Evolutionary conservation across 345 rosid genomes (phyloP).

Genomic region (Psidium friedrichsthalianum): DNA sequence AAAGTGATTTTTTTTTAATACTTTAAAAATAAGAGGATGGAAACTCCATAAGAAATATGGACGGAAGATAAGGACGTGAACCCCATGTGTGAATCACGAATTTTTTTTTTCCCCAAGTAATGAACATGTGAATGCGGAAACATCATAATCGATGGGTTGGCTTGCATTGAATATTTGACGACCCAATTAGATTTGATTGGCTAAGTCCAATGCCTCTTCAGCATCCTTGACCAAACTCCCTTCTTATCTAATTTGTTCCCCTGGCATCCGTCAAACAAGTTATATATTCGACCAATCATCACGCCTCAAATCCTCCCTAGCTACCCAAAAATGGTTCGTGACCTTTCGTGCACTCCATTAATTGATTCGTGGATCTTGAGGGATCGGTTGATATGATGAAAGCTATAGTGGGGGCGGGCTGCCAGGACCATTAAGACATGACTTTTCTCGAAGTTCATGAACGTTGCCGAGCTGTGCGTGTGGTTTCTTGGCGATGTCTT

Average conservation of each 20-base stretch:
- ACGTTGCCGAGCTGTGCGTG: neutral
- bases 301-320: rapidly evolving
- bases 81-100: neutral
- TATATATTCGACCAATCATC: neutral
- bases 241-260: neutral
- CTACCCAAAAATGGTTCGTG: neutral
- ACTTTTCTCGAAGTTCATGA: neutral
- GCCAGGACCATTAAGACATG: neutral
- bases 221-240: neutral
- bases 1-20: neutral
- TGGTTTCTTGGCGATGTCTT: neutral
- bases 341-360: neutral
- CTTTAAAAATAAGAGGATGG: neutral
- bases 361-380: too few relatives aligned
- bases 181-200: neutral
- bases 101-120: neutral
- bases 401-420: too few relatives aligned
- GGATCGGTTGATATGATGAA: too few relatives aligned
- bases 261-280: neutral
- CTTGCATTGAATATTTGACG: neutral
- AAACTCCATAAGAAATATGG: neutral
- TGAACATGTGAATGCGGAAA: neutral
- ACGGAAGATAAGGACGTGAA: neutral
- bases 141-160: neutral
- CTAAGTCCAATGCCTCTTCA: neutral